Conservation (phyloP, 352 stramenopile genomes). For the Phytophthora hybrid region DNA sequence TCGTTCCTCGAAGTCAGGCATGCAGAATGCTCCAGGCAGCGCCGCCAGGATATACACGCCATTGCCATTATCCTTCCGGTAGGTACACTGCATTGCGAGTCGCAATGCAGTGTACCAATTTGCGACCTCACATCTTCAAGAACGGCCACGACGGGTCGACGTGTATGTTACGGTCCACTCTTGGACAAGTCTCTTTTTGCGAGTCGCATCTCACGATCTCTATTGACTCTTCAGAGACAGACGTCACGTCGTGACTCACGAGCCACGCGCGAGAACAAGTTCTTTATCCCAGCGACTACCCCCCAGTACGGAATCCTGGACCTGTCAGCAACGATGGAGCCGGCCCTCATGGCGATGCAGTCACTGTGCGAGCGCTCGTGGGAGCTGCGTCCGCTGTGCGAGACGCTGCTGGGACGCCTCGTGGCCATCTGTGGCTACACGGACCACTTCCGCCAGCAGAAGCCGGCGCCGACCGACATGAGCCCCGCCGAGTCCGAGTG, state of each 20-base stretch:
- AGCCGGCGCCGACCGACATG: slow-evolving; percentile 19
- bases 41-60: too few relatives aligned
- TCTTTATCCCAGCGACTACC: slow-evolving; percentile 15
- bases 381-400: slow-evolving; percentile 48
- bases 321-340: slow-evolving; percentile 34
- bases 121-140: slow-evolving; percentile 10
- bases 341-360: slow-evolving; percentile 34
- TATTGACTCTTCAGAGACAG: slow-evolving; percentile 21
- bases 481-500: slow-evolving; percentile 27
- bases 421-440: slow-evolving; percentile 48
- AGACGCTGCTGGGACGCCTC: slow-evolving; percentile 42
- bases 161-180: slow-evolving; percentile 13
- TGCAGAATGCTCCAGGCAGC: too few relatives aligned
- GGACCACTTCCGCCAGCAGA: slow-evolving; percentile 36
- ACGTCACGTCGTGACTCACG: too few relatives aligned
- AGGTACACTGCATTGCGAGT: too few relatives aligned
- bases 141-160: slow-evolving; percentile 19
- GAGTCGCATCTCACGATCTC: slow-evolving; percentile 28
- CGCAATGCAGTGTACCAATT: too few relatives aligned
- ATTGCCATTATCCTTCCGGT: too few relatives aligned
- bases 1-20: too few relatives aligned
- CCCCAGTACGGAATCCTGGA: slow-evolving; percentile 15
- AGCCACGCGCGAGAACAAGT: slow-evolving; percentile 17
- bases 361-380: slow-evolving; percentile 36
- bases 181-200: slow-evolving; percentile 17